Base-by-base conservation (phyloP, 2,329 filamentous ascomycete genomes). In the Plenodomus tracheiphilus region DNA sequence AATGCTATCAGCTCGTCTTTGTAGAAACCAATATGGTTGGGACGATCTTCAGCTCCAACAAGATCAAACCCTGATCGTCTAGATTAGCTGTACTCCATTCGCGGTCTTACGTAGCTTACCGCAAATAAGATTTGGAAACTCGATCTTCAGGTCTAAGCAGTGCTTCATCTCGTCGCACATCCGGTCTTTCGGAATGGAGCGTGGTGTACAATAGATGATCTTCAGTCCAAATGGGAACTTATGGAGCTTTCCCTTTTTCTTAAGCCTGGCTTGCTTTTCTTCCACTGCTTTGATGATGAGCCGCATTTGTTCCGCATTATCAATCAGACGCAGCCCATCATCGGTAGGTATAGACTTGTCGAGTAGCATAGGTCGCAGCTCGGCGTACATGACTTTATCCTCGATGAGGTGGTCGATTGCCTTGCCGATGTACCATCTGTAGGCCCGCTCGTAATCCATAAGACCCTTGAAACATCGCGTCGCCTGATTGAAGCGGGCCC, bases 381-480 rank as follows among this genome's bases (percentile, higher is more conserved):
- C 86, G 21, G 85, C 85, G 59, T 88, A 89, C 70, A 86, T 85
- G 55, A 89, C 85, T 36, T 82, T 82, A 62, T 89, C 85, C 5
- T 75, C 62, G 18, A 84, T 79, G 65, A 89, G 84, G 51, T 83
- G 81, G 48, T 84, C 74, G 10, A 88, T 81, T 17, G 82, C 83
- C 2, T 74, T 66, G 9, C 75, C 72, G 2, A 85, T 86, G 58
- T 89, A 89, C 65, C 72, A 75, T 39, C 75, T 74, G 62, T 85
- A 88, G 3, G 84, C 84, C 3, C 75, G 77, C 62, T 84, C 79
- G 57, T 88, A 88, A 64, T 86, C 86, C 60, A 88, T 80, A 0
- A 89, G 74, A 0, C 86, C 86, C 63, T 89, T 89, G 79, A 89
- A 88, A 74, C 86, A 86, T 41, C 85, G 79, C 3, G 86, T 89